These are phyloP conservation scores for Hypoxylon sp. DNA, from an alignment of 2,329 filamentous ascomycete species.

Conservation along the genomic window DNA sequence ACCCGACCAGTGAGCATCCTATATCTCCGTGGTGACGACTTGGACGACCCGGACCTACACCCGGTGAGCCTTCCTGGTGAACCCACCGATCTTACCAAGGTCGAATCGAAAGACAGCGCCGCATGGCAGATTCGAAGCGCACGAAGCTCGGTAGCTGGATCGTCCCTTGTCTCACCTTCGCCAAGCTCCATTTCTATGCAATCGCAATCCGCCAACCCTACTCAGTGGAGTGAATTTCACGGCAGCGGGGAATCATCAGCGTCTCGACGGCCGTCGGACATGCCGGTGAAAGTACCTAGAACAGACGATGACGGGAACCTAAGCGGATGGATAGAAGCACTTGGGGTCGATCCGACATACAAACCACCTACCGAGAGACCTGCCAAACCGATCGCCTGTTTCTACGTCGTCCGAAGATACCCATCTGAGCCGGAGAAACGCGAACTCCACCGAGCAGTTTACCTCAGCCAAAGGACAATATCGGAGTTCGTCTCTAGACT, in stretches of 20 bases:
- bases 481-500: slow-evolving; percentile 77
- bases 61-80: slow-evolving; percentile 79
- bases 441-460: slow-evolving; percentile 83
- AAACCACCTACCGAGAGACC: slow-evolving; percentile 77
- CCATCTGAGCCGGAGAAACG: slow-evolving; percentile 59
- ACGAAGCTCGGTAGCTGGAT: slow-evolving; percentile 66
- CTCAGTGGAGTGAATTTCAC: slow-evolving; percentile 67
- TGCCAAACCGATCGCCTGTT: slow-evolving; percentile 82
- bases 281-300: slow-evolving; percentile 62
- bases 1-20: slow-evolving; percentile 80
- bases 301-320: slow-evolving; percentile 70
- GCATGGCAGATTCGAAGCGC: slow-evolving; percentile 63
- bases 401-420: slow-evolving; percentile 75
- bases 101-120: slow-evolving; percentile 57
- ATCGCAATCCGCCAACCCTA: slow-evolving; percentile 61
- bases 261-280: slow-evolving; percentile 57
- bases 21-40: slow-evolving; percentile 78
- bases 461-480: slow-evolving; percentile 79
- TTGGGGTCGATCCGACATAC: slow-evolving; percentile 89
- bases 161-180: slow-evolving; percentile 71
- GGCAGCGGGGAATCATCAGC: slow-evolving; percentile 57
- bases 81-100: slow-evolving; percentile 65
- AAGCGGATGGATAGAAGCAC: slow-evolving; percentile 86
- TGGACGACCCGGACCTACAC: slow-evolving; percentile 81
- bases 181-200: slow-evolving; percentile 71